Evolutionary conservation across 129 eudicot genomes (phyloP).

Genomic region (carrot (Daucus carota)): DH1_v3.0 NC_030387.2:5124501-5125000

Average conservation of each 20-base stretch:
- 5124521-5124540: background rate
- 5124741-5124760: background rate
- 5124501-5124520: too few relatives aligned
- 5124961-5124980: slow-evolving; percentile 45
- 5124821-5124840: slow-evolving; percentile 24
- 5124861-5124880: too few relatives aligned
- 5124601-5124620: slow-evolving; percentile 7
- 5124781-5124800: slow-evolving; percentile 11
- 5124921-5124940: slow-evolving; percentile 31
- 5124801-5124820: slow-evolving; percentile 18
- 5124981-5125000: slow-evolving; percentile 49
- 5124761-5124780: slow-evolving; percentile 19
- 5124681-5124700: slow-evolving; percentile 6
- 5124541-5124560: background rate
- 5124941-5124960: slow-evolving; percentile 35
- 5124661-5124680: slow-evolving; percentile 22
- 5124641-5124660: slow-evolving; percentile 18
- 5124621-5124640: slow-evolving; percentile 11
- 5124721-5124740: slow-evolving; percentile 7
- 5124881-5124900: slow-evolving; percentile 34
- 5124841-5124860: slow-evolving; percentile 19
- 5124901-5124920: slow-evolving; percentile 49
- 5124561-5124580: slow-evolving; percentile 27
- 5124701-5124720: background rate
- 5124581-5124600: too few relatives aligned